Conservation (phyloP, 1,284 basidiomycete species). For the Malassezia slooffiae region DNA sequence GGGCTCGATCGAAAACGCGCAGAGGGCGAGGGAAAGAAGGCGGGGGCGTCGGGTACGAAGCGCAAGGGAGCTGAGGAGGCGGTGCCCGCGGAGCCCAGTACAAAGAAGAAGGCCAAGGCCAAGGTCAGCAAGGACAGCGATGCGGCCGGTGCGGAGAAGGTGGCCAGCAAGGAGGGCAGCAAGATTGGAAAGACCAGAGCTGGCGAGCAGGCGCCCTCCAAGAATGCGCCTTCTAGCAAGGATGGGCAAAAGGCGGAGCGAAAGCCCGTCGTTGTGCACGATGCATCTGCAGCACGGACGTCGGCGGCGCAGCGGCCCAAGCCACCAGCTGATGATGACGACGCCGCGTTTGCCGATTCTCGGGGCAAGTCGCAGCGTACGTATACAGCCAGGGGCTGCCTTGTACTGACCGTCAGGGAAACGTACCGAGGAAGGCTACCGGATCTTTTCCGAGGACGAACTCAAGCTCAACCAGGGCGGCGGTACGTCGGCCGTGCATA, state of each 20-base stretch:
- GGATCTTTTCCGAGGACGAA: slow-evolving; percentile 14
- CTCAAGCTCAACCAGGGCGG: slow-evolving; percentile 13
- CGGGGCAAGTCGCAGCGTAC: slow-evolving; percentile 14
- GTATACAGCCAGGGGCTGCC: not conserved
- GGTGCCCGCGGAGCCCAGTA: too few species aligned
- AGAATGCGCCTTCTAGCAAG: too few species aligned
- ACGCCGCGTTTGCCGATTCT: slow-evolving; percentile 12
- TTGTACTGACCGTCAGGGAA: slow-evolving; percentile 9
- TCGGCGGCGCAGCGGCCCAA: not conserved
- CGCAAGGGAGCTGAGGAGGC: not conserved
- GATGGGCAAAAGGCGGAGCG: too few species aligned
- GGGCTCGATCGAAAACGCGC: too few species aligned
- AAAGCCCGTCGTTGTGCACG: slow-evolving; percentile 11
- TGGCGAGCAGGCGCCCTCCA: too few species aligned
- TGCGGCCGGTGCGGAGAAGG: too few species aligned
- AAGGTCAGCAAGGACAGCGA: too few species aligned
- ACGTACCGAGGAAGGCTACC: slow-evolving; percentile 13
- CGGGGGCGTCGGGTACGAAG: not conserved
- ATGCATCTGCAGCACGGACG: not conserved
- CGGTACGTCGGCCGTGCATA: slow-evolving; percentile 5
- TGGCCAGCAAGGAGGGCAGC: too few species aligned
- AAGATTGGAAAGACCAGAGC: too few species aligned
- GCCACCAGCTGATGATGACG: slow-evolving; percentile 5
- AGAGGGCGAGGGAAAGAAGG: not conserved
- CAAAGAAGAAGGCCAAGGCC: too few species aligned